Base-by-base conservation (phyloP, 208 protist genomes). In the Trypanosoma lewisi region DNA sequence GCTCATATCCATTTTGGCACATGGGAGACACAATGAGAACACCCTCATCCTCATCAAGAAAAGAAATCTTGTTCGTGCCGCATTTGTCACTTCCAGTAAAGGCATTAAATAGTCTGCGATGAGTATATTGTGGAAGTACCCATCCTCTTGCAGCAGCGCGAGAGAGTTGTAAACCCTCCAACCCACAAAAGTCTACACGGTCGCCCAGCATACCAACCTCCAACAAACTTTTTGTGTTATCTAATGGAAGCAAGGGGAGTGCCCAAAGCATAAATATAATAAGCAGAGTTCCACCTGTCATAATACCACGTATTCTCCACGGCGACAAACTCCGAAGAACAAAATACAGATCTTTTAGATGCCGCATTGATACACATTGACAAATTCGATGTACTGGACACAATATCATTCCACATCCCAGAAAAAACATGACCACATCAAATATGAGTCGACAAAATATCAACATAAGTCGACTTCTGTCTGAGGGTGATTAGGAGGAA, bases 381-480 rank as follows among this genome's bases (percentile, higher is more conserved):
- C 7, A 17, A 39, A 23, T 16, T 12, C 57, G 17, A 23, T 17
- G 54, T 8, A n/a, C 6, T 28, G 36, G 21, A 0, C 12, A 33
- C 33, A 66, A 19, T 39, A 66, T 0, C 9, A 69, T 12, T 52
- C 21, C 36, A 42, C 37, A 60, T 33, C 36, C 47, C 51, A 11
- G 39, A 48, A 39, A 34, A 63, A 69, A 52, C 16, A 49, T 31
- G 2, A 49, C 30, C 16, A 21, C 11, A 37, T 57, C 60, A 56
- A 25, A 39, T 9, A 7, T 21, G 4, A 73, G 21, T 7, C 72
- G 71, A 0, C 51, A 58, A 19, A 83, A n/a, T 0, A 59, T 28
- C 16, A 82, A 33, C 30, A 80, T 53, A 21, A 88, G 55, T 62
- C 84, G n/a, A n/a, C 82, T 60, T 84, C 65, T 36, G 82, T 84